phyloP scores from a whole-genome alignment of 352 stramenopile genomes.

The Phytophthora quininea region DNA sequence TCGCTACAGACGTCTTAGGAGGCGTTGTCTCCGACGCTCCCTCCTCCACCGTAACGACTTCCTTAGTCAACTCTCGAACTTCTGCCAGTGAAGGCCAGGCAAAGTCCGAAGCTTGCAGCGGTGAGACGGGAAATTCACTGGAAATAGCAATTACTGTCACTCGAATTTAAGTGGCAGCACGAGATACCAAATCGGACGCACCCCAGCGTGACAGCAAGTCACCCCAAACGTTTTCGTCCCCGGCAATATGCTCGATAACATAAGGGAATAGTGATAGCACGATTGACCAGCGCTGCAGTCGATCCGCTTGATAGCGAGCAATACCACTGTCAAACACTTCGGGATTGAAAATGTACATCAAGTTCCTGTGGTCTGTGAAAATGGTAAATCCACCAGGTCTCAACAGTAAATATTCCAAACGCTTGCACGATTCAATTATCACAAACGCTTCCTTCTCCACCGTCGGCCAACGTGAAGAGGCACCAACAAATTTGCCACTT shows the following conservation, averaged over 20 bases:
- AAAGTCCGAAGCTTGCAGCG: not conserved
- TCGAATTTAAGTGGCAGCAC: not conserved
- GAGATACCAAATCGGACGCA: not conserved
- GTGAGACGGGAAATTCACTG: not conserved
- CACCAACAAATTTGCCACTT: constrained; percentile 6
- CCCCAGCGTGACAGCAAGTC: constrained; percentile 15
- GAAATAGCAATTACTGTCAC: no score
- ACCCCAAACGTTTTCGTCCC: constrained; percentile 7
- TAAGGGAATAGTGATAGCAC: constrained; percentile 11
- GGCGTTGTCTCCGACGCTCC: not conserved
- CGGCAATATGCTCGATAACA: constrained; percentile 22
- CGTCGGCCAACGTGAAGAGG: constrained; percentile 4
- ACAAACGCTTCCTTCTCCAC: constrained; percentile 33
- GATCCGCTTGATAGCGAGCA: constrained; percentile 12
- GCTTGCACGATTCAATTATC: constrained; percentile 10
- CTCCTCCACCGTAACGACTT: not conserved
- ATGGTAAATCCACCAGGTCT: constrained; percentile 15
- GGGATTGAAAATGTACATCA: constrained; percentile 25
- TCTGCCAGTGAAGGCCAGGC: not conserved
- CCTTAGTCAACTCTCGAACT: not conserved
- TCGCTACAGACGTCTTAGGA: not conserved
- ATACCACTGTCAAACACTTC: constrained; percentile 2
- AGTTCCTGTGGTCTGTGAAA: constrained; percentile 26
- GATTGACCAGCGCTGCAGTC: constrained; percentile 22
- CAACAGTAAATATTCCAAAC: constrained; percentile 17